phyloP scores from a whole-genome alignment of 345 rosid genomes.

The Draba incana region DNA sequence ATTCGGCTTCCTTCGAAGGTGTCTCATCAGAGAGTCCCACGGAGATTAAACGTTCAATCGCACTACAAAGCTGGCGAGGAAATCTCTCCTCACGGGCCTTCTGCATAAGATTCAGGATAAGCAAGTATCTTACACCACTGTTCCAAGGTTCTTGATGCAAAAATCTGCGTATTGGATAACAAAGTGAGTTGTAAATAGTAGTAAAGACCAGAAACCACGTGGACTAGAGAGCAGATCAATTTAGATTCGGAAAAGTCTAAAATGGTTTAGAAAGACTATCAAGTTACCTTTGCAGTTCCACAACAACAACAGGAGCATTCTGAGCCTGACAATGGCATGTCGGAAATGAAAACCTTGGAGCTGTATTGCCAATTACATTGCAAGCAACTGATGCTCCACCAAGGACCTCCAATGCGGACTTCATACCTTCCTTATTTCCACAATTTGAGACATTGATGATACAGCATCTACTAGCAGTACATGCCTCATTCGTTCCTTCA shows the following conservation, averaged over 20 bases:
- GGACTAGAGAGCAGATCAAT: background rate
- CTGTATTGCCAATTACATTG: slow-evolving; percentile 68
- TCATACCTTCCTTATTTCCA: slow-evolving; percentile 56
- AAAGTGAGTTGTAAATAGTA: slow-evolving; percentile 17
- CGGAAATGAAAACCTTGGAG: slow-evolving; percentile 79
- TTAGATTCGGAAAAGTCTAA: slow-evolving; percentile 7
- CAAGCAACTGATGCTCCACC: slow-evolving; percentile 89
- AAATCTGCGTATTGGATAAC: slow-evolving; percentile 55
- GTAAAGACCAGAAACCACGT: slow-evolving; percentile 17
- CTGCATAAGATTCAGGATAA: slow-evolving; percentile 76
- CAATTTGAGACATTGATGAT: slow-evolving; percentile 43
- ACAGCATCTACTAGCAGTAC: slow-evolving; percentile 70
- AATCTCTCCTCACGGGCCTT: slow-evolving; percentile 90
- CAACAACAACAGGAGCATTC: slow-evolving; percentile 57
- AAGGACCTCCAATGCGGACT: slow-evolving; percentile 69
- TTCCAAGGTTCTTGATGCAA: slow-evolving; percentile 88
- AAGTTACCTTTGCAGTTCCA: slow-evolving; percentile 73
- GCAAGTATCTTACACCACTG: slow-evolving; percentile 61
- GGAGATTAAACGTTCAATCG: slow-evolving; percentile 55
- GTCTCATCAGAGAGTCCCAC: slow-evolving; percentile 64
- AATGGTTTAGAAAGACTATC: slow-evolving; percentile 14
- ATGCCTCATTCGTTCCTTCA: slow-evolving; percentile 58
- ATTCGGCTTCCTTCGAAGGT: slow-evolving; percentile 47
- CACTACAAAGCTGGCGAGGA: slow-evolving; percentile 59
- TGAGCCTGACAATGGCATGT: slow-evolving; percentile 67